Percentiles rank a stretch among this genome's conserved stretches.
Evolutionary conservation across 1,139 yeast species (phyloP).

Genomic region (Ogataea hybrid): DNA sequence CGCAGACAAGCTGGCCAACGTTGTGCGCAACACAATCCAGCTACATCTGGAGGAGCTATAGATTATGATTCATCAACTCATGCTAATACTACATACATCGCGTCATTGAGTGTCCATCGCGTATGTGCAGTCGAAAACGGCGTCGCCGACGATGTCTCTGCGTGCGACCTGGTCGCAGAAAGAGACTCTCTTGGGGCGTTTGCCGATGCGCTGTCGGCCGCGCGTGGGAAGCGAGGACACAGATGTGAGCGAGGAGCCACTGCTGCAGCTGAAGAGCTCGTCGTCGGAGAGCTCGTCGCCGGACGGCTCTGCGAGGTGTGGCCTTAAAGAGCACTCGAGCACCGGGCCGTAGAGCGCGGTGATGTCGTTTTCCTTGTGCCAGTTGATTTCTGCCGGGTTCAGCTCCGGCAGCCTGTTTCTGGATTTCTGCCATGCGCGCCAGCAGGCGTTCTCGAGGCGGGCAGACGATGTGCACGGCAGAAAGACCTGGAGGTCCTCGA

Average conservation of each 20-base stretch:
- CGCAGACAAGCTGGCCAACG: constrained; percentile 21
- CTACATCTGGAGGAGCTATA: constrained; percentile 13
- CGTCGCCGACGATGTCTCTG: constrained; percentile 25
- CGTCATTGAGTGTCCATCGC: neutral
- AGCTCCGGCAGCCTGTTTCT: constrained; percentile 64
- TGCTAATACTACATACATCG: neutral
- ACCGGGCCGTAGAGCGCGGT: constrained; percentile 81
- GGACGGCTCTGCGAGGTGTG: neutral
- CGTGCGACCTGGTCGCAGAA: constrained; percentile 23
- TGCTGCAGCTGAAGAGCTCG: constrained; percentile 9
- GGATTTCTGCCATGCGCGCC: constrained; percentile 89
- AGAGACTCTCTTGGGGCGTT: constrained; percentile 21
- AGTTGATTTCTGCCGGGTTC: constrained; percentile 70
- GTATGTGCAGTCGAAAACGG: constrained; percentile 17
- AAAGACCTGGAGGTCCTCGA: constrained; percentile 32
- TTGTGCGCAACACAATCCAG: constrained; percentile 24
- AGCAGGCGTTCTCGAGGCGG: constrained; percentile 74
- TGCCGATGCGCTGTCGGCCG: neutral
- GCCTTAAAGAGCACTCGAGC: constrained; percentile 23
- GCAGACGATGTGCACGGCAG: constrained; percentile 41
- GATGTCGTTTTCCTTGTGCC: constrained; percentile 80
- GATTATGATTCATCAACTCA: neutral
- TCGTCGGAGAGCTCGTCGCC: constrained; percentile 11
- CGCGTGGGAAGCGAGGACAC: neutral
- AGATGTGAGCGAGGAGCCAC: constrained; percentile 11